These are phyloP conservation scores for Microbotryum scabiosae DNA, from an alignment of 1,284 basidiomycete species.

Conservation along the genomic window DNA sequence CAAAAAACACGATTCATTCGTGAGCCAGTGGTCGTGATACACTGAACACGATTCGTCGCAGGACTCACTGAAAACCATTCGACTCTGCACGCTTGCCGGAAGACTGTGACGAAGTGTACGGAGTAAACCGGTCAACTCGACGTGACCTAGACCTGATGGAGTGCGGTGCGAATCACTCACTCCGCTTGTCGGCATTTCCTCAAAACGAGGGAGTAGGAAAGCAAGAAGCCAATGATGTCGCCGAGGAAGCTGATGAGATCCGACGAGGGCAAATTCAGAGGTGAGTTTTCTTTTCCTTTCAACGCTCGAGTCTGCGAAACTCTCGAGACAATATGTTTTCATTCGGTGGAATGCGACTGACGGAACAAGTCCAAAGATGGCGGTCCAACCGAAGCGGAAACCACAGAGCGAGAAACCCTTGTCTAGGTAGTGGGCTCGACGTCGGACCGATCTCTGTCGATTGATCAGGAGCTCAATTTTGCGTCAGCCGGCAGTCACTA, in stretches of 20 bases:
- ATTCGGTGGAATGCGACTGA: background rate
- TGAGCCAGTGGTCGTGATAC: too few species aligned
- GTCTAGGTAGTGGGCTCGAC: constrained; percentile 79
- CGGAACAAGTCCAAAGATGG: constrained; percentile 19
- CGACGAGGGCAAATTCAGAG: constrained; percentile 1
- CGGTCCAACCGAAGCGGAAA: constrained; percentile 17
- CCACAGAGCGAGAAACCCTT: constrained; percentile 69
- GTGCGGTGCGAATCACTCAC: background rate
- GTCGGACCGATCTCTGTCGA: constrained; percentile 36
- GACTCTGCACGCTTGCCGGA: too few species aligned
- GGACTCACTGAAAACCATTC: too few species aligned
- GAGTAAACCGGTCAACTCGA: too few species aligned
- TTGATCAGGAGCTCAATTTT: background rate
- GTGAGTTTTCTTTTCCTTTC: too few species aligned
- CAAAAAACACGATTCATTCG: too few species aligned
- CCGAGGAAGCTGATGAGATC: constrained; percentile 24
- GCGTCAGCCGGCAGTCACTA: background rate
- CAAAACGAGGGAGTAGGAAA: constrained; percentile 30
- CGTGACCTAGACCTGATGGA: too few species aligned
- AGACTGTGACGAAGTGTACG: too few species aligned
- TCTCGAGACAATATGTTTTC: too few species aligned
- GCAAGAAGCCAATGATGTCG: constrained; percentile 29
- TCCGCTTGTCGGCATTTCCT: constrained; percentile 27
- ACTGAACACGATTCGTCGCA: too few species aligned
- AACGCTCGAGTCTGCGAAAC: too few species aligned